A percentile compares a stretch with the other conserved stretches of the same genome.
phyloP scores from a whole-genome alignment of 2,329 filamentous ascomycete species.

The Aureobasidium musti region DNA sequence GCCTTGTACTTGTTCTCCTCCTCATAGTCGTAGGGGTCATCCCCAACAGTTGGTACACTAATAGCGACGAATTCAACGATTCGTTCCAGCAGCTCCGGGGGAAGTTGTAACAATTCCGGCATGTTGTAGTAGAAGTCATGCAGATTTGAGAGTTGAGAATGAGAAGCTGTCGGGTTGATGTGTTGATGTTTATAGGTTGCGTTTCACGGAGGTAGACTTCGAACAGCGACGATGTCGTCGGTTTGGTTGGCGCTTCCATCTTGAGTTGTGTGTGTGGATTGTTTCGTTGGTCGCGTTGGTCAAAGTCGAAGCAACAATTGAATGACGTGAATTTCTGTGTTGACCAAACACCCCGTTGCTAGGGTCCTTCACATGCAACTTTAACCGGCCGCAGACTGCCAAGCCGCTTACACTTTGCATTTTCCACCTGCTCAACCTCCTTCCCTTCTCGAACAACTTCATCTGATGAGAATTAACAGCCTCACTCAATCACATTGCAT shows the following conservation, averaged over 20 bases:
- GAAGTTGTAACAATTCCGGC: neutral
- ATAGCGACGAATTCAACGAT: neutral
- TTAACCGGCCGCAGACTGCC: neutral
- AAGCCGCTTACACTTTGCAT: conserved; percentile 3
- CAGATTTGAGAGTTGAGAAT: too few relatives aligned
- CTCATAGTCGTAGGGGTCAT: too few relatives aligned
- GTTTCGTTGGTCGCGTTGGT: neutral
- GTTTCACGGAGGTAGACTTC: conserved; percentile 70
- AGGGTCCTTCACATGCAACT: neutral
- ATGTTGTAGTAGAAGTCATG: too few relatives aligned
- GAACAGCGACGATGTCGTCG: conserved; percentile 64
- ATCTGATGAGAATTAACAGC: neutral
- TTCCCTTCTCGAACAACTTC: neutral
- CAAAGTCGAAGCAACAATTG: neutral
- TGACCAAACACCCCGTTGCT: conserved; percentile 24
- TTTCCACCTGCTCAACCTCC: too few relatives aligned
- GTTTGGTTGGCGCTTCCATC: conserved; percentile 30
- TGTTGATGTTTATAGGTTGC: neutral
- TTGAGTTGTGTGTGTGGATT: neutral
- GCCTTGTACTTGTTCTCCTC: too few relatives aligned
- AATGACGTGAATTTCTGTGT: conserved; percentile 18
- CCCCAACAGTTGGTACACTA: too few relatives aligned
- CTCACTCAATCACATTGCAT: too few relatives aligned
- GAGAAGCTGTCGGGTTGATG: neutral
- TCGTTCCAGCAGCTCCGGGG: neutral